Evolutionary conservation across 768 basidiomycete species (phyloP).

Genomic region (Suillus subalutaceus): DNA sequence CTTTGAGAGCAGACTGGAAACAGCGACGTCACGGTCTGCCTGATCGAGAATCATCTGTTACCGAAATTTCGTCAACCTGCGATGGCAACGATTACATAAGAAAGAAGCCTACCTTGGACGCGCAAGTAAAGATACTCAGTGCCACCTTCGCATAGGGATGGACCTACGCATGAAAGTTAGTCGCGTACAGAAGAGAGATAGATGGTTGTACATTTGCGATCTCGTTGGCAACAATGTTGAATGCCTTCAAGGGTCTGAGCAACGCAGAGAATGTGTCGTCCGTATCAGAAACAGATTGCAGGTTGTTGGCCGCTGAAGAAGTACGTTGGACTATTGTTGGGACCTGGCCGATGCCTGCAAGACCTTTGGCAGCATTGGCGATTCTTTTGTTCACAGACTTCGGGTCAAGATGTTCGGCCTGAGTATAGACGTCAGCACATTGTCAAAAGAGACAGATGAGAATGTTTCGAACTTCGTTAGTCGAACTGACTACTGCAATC

Average conservation of each 20-base stretch:
- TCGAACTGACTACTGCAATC: too few relatives aligned
- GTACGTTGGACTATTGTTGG: too few relatives aligned
- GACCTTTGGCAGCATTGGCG: not conserved
- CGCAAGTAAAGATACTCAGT: not conserved
- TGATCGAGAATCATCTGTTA: not conserved
- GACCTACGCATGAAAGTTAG: not conserved
- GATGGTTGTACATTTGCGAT: not conserved
- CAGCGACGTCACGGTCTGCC: not conserved
- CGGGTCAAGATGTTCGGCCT: not conserved
- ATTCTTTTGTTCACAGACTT: not conserved
- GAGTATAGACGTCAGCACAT: not conserved
- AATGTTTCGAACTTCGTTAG: not conserved
- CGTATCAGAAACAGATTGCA: not conserved
- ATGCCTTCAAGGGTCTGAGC: not conserved
- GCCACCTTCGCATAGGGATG: not conserved
- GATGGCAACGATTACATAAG: accelerated
- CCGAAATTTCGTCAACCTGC: not conserved
- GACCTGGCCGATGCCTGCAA: not conserved
- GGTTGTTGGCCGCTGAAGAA: not conserved
- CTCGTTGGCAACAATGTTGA: not conserved
- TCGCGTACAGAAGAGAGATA: not conserved
- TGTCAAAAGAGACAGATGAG: not conserved
- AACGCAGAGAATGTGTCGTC: not conserved
- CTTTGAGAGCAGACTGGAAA: not conserved
- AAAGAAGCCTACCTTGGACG: not conserved